Conservation (phyloP, 192 early-diverging fungal genomes). For the Tieghemiomyces parasiticus region DNA sequence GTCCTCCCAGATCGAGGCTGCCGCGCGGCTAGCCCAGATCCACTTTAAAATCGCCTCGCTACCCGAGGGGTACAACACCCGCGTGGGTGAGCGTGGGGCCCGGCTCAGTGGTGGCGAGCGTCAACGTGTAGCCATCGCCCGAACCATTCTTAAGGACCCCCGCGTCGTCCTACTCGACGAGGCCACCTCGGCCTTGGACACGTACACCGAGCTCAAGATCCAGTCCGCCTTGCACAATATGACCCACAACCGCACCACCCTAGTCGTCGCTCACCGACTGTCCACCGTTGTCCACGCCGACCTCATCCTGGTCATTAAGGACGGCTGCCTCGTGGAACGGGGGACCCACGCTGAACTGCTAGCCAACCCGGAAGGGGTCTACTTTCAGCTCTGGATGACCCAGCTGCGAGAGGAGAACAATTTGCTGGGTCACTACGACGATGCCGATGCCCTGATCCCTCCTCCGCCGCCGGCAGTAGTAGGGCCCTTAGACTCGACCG, state of each 20-base stretch:
- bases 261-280: conserved; percentile 76
- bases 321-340: conserved; percentile 64
- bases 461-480: too few relatives aligned
- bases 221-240: conserved; percentile 66
- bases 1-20: conserved; percentile 49
- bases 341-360: conserved; percentile 74
- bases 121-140: conserved; percentile 80
- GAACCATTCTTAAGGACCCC: conserved; percentile 88
- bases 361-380: conserved; percentile 34
- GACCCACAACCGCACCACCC: conserved; percentile 67
- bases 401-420: conserved; percentile 53
- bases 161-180: conserved; percentile 83
- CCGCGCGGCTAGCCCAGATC: conserved; percentile 60
- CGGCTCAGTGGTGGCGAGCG: conserved; percentile 87
- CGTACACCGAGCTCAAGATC: conserved; percentile 77
- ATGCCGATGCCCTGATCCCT: too few relatives aligned
- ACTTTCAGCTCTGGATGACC: conserved; percentile 86
- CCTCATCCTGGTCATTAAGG: conserved; percentile 70
- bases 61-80: conserved; percentile 65
- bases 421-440: conserved; percentile 2
- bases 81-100: conserved; percentile 82
- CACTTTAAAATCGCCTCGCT: conserved; percentile 62
- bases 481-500: too few relatives aligned
- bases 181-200: conserved; percentile 79
- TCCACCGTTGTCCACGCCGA: conserved; percentile 77